Evolutionary conservation across 140 eudicot species (phyloP).

Genomic region (Ambrosia hybrid): DNA sequence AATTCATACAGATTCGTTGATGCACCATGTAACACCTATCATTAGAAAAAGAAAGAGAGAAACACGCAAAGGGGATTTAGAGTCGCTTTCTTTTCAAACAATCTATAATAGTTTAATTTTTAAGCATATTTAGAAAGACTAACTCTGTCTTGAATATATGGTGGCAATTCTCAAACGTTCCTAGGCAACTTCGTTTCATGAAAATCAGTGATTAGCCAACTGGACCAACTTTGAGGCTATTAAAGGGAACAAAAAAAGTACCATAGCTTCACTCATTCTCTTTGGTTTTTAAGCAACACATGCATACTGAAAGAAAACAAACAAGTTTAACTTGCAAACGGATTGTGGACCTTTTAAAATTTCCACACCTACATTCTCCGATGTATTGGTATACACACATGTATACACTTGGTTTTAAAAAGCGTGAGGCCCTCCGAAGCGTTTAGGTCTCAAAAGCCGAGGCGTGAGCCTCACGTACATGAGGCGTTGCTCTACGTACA

Average conservation of each 20-base stretch:
- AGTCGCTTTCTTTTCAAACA: slow-evolving; percentile 1
- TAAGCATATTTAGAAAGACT: neutral
- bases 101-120: neutral
- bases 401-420: too few species aligned
- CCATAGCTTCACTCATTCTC: neutral
- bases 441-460: too few species aligned
- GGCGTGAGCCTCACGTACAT: too few species aligned
- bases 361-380: neutral
- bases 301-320: neutral
- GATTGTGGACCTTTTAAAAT: neutral
- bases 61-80: neutral
- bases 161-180: slow-evolving; percentile 3
- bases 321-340: neutral
- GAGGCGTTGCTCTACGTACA: too few species aligned
- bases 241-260: neutral
- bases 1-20: slow-evolving; percentile 5
- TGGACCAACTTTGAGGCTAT: slow-evolving; percentile 4
- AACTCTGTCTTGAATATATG: neutral
- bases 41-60: neutral
- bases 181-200: slow-evolving; percentile 9
- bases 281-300: neutral
- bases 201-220: neutral
- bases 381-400: neutral
- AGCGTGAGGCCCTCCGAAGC: too few species aligned
- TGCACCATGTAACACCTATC: neutral